Evolutionary conservation across 169 alveolate species (phyloP), one percentile per base, ranked within the genome.

Genomic region (Cystoisospora suis): DNA sequence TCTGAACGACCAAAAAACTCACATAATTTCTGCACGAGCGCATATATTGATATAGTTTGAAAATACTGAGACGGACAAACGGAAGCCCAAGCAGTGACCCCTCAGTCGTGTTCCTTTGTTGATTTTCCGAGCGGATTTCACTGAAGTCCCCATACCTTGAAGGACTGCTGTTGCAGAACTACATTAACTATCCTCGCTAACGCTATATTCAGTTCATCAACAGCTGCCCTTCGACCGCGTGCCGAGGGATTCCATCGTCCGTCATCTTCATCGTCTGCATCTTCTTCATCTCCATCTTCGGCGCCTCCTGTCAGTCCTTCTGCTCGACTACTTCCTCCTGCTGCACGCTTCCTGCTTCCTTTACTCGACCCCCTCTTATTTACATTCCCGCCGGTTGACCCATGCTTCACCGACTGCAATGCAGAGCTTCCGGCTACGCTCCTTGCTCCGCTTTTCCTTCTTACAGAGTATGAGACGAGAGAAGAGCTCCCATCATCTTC

Each of bases 191-290:
- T 92, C 42, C 96, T 46, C 9, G 93, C 94, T 46, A 94, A 89
- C 9, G 91, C 91, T 12, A 92, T 89, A 46, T 93, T 92, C 40
- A 94, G 88, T 36, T 92, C 94, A 58, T 94, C 96, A 65, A 92
- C 40, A 40, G 96, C 94, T 32, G 81, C 91, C 79, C 49, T 44
- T n/a, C 44, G 49, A 34, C n/a, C 38, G 44, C 49, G 56, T 44
- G 15, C 88, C 65, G 20, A 15, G 23, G 88, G 70, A 15, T 46
- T 34, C 83, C 86, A 65, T 2, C 77, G 9, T 3, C 44, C 42
- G 45, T 42, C 88, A 45, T 61, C 90, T 29, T 58, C 81, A 29
- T 36, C 49, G 15, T 81, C 77, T 81, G 86, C 92, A 32, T 81
- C 88, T 81, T 81, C 88, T 44, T 81, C 88, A 1, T 36, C 83